A percentile compares a stretch with the other conserved stretches of the same genome.
These are phyloP conservation scores for Umbelopsis vinacea DNA, from an alignment of 192 early-diverging fungal species.

Conservation along the genomic window DNA sequence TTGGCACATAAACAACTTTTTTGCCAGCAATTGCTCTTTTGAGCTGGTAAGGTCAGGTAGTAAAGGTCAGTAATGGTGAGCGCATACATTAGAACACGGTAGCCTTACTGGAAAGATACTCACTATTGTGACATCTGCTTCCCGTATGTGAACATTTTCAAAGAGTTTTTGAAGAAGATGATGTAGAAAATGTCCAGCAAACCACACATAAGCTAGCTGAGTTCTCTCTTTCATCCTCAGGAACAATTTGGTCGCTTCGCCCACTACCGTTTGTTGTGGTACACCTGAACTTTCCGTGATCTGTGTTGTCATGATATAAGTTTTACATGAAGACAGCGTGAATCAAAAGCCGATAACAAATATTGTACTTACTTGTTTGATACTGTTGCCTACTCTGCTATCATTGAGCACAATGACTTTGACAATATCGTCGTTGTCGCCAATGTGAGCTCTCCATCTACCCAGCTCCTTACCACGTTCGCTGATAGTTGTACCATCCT, in stretches of 20 bases:
- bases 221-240: slow-evolving; percentile 43
- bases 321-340: background rate
- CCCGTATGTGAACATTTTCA: slow-evolving; percentile 25
- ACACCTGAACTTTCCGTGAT: slow-evolving; percentile 44
- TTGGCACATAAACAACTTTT: slow-evolving; percentile 44
- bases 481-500: slow-evolving; percentile 22
- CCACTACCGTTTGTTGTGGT: slow-evolving; percentile 41
- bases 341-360: background rate
- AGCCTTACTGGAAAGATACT: background rate
- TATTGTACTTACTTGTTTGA: slow-evolving; percentile 34
- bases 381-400: slow-evolving; percentile 36
- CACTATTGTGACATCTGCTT: slow-evolving; percentile 34
- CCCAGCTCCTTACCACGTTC: slow-evolving; percentile 35
- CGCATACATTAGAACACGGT: background rate
- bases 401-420: slow-evolving; percentile 40
- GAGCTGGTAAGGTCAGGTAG: background rate
- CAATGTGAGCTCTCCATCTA: slow-evolving; percentile 28
- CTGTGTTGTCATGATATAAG: background rate
- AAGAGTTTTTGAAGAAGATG: slow-evolving; percentile 38
- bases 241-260: slow-evolving; percentile 38
- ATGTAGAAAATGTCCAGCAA: slow-evolving; percentile 42
- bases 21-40: slow-evolving; percentile 37
- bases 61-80: background rate
- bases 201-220: slow-evolving; percentile 45
- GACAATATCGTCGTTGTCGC: slow-evolving; percentile 38